Evolutionary conservation across 495 filamentous ascomycete genomes (phyloP).

Genomic region (Penicillium pulvis): DNA sequence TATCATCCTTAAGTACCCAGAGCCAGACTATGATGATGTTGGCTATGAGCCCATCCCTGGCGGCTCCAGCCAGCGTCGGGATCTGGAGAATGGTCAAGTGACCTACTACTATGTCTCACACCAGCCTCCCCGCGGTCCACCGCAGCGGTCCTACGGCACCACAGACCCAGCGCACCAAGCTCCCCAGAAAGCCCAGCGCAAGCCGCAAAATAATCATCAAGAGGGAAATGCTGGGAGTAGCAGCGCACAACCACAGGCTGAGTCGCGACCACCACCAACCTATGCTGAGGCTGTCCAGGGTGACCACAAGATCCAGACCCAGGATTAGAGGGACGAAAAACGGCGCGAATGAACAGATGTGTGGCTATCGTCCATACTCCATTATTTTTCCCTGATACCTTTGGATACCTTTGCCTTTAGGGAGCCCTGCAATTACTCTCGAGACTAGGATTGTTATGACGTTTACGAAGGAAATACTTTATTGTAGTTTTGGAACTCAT

Average conservation of each 20-base stretch:
- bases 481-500: neutral
- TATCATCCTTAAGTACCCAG: constrained; percentile 91
- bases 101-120: constrained; percentile 71
- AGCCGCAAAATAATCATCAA: constrained; percentile 17
- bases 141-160: constrained; percentile 46
- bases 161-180: constrained; percentile 29
- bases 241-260: constrained; percentile 37
- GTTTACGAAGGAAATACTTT: constrained; percentile 22
- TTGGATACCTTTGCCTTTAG: constrained; percentile 5
- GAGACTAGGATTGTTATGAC: constrained; percentile 15
- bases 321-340: constrained; percentile 47
- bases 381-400: neutral
- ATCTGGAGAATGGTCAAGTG: constrained; percentile 54
- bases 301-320: constrained; percentile 83
- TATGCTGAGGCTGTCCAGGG: constrained; percentile 86
- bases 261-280: constrained; percentile 62
- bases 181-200: constrained; percentile 23
- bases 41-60: constrained; percentile 62
- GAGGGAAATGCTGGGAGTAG: constrained; percentile 29
- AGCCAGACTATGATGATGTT: constrained; percentile 56
- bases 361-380: neutral
- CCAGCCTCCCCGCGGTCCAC: constrained; percentile 41
- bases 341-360: neutral
- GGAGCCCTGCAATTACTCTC: neutral
- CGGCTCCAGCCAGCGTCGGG: constrained; percentile 48